Conservation (phyloP, 441 rosid species). For the Populus hybrid region DNA sequence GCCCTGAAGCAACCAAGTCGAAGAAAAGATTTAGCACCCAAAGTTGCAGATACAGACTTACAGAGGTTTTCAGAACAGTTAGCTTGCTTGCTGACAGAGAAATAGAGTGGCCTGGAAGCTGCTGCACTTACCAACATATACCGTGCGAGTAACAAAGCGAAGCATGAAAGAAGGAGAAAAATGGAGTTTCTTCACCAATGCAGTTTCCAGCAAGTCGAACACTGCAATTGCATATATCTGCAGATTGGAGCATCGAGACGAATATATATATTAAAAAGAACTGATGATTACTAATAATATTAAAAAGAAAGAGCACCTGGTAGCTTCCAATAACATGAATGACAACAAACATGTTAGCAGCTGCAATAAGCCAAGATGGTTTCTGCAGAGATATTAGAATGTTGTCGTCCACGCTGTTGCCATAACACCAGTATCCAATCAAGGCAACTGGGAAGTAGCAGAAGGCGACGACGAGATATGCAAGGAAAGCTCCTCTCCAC, state of each 20-base stretch:
- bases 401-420: constrained; percentile 62
- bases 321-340: constrained; percentile 84
- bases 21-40: not conserved
- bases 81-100: not conserved
- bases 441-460: constrained; percentile 85
- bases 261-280: not conserved
- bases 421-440: constrained; percentile 51
- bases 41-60: not conserved
- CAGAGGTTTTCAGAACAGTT: not conserved
- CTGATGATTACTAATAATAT: not conserved
- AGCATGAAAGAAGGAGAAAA: constrained; percentile 49
- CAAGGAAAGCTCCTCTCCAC: no score
- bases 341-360: constrained; percentile 70
- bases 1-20: constrained; percentile 34
- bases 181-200: constrained; percentile 48
- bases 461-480: no score
- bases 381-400: constrained; percentile 55
- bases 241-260: not conserved
- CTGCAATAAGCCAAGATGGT: constrained; percentile 69
- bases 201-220: constrained; percentile 79
- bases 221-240: constrained; percentile 73
- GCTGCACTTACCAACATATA: constrained; percentile 56
- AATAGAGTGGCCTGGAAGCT: not conserved
- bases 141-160: constrained; percentile 52
- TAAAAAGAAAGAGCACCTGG: constrained; percentile 38